Conservation (phyloP, 2,329 filamentous ascomycete genomes). For the Fusarium xyrophilum region DNA sequence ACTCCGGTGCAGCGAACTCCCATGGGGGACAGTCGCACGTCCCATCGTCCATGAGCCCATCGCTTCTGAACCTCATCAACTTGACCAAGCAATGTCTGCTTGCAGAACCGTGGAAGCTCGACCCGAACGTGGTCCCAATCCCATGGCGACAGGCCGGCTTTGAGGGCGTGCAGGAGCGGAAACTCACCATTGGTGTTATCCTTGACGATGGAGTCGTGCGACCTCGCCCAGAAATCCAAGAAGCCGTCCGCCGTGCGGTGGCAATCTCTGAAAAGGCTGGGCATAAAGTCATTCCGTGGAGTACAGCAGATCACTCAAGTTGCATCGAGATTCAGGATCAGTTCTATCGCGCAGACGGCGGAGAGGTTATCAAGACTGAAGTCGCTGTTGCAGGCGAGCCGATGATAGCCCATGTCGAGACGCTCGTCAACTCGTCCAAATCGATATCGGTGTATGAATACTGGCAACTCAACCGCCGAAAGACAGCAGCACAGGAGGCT, state of each 20-base stretch:
- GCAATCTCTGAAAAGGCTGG: neutral
- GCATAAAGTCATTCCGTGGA: neutral
- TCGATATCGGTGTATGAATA: neutral
- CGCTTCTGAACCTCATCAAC: neutral
- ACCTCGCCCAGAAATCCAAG: neutral
- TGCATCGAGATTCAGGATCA: neutral
- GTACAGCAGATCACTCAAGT: neutral
- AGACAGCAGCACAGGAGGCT: neutral
- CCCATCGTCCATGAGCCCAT: neutral
- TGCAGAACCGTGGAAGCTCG: neutral
- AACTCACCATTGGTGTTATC: neutral
- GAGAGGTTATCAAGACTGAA: neutral
- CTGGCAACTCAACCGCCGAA: neutral
- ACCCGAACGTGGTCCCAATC: neutral
- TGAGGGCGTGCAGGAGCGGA: fast-evolving
- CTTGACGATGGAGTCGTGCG: neutral
- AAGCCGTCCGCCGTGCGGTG: neutral
- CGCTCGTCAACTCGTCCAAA: neutral
- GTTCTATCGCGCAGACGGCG: neutral
- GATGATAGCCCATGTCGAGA: neutral
- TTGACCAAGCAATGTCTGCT: neutral
- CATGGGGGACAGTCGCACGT: neutral
- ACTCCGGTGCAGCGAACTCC: neutral
- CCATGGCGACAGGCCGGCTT: neutral
- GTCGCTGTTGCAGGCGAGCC: neutral